Percentiles rank a stretch among this genome's conserved stretches.
Evolutionary conservation across 2,329 filamentous ascomycete species (phyloP).

Genomic region (Verticillium tricorpus): DNA sequence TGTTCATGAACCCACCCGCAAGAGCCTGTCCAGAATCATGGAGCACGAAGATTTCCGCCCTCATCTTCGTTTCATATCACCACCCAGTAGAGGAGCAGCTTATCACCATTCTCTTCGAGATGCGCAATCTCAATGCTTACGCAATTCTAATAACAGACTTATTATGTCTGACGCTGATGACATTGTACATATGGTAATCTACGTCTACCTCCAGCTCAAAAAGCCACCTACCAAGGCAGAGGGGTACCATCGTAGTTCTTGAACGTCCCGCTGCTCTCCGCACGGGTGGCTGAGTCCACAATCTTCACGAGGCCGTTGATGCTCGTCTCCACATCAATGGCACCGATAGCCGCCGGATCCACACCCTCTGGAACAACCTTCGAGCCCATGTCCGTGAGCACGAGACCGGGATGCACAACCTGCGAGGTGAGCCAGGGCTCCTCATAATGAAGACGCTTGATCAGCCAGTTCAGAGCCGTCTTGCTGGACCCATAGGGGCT

Average conservation of each 20-base stretch:
- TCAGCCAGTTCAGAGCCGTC: conserved; percentile 25
- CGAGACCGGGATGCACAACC: conserved; percentile 24
- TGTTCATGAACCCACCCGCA: too few relatives aligned
- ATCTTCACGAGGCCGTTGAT: conserved; percentile 5
- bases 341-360: conserved; percentile 5
- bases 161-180: too few relatives aligned
- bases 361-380: not conserved
- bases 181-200: not conserved
- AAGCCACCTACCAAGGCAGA: conserved; percentile 7
- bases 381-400: conserved; percentile 3
- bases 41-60: too few relatives aligned
- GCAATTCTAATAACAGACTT: too few relatives aligned
- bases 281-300: conserved; percentile 2
- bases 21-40: too few relatives aligned
- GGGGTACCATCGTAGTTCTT: conserved; percentile 9
- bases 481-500: conserved; percentile 41
- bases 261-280: conserved; percentile 6
- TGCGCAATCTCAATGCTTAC: too few relatives aligned
- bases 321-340: conserved; percentile 14
- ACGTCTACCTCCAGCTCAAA: too few relatives aligned
- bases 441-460: conserved; percentile 24
- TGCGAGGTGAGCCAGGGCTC: conserved; percentile 26
- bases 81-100: too few relatives aligned
- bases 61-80: too few relatives aligned
- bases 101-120: too few relatives aligned